Percentiles rank a stretch among this genome's conserved stretches.
Evolutionary conservation across 768 basidiomycete genomes (phyloP).

Genomic region (Lactarius tabidus): DNA sequence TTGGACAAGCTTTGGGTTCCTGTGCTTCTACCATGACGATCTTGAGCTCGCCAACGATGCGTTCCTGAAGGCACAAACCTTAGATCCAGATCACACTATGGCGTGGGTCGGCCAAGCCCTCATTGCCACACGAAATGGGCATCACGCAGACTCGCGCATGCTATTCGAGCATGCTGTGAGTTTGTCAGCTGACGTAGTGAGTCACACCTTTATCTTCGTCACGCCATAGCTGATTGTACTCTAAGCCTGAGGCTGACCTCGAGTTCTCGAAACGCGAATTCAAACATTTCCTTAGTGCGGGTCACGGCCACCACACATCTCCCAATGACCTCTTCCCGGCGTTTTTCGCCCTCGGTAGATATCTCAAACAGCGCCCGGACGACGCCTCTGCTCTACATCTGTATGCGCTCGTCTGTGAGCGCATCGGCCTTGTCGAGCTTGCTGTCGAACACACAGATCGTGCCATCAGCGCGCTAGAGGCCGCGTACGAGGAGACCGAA

Average conservation of each 20-base stretch:
- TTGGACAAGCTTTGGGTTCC: constrained; percentile 86
- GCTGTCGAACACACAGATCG: constrained; percentile 53
- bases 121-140: constrained; percentile 56
- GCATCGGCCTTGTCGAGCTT: constrained; percentile 64
- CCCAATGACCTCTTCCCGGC: constrained; percentile 60
- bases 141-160: constrained; percentile 57
- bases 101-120: constrained; percentile 92
- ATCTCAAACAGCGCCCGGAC: constrained; percentile 58
- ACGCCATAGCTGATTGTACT: constrained; percentile 20
- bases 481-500: constrained; percentile 84
- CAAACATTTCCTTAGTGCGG: constrained; percentile 32
- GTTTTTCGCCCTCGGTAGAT: constrained; percentile 79
- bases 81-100: constrained; percentile 84
- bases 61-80: constrained; percentile 80
- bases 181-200: constrained; percentile 54
- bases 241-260: constrained; percentile 76
- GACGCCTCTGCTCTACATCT: constrained; percentile 81
- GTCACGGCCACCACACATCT: constrained; percentile 27
- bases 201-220: constrained; percentile 26
- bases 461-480: constrained; percentile 74
- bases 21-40: constrained; percentile 80
- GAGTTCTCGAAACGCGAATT: constrained; percentile 67
- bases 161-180: constrained; percentile 72
- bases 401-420: constrained; percentile 80
- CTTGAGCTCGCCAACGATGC: constrained; percentile 80